Base-by-base conservation (phyloP, 495 filamentous ascomycete species). In the Talaromyces ruber region DNA sequence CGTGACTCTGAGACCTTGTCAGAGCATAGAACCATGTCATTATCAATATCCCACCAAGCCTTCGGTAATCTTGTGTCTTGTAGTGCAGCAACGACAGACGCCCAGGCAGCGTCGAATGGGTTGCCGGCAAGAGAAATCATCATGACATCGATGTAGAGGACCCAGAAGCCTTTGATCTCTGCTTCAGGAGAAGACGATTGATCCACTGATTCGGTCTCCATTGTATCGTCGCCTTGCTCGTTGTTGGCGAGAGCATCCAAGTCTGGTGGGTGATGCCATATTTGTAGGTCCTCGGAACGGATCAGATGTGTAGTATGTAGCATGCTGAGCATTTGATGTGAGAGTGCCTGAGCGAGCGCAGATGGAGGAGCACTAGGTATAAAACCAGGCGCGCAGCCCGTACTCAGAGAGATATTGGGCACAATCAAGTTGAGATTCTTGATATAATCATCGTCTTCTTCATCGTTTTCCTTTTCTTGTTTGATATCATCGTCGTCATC, bases 41-140 rank as follows among this genome's bases (percentile, higher is more conserved):
- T 76, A 68, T 98, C 94, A 7, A 81, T 76, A 75, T 98, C 92
- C 90, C 90, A 98, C 74, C 84, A 86, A 12, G 92, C 92, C 21
- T 74, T 76, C 0, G 94, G 94, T n/a, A 98, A 71, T 59, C 77
- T 81, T 2, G 90, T 93, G 72, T 93, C 83, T 25, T 79, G 78
- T 58, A 98, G 74, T n/a, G 94, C 94, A 22, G 91, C 87, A 37
- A 96, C 64, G 4, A 96, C 81, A 12, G 91, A 86, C 0, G 86
- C 82, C 93, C 93, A 98, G 0, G 90, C 90, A 2, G 88, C 88
- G 64, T 98, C 93, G 66, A 98, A 92, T 14, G 90, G 83, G 68
- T 93, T 95, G 0, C 93, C 93, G 58, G 95, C 93, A 14, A 96
- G 83, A 0, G 91, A 93, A 59, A 97, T 86, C 70, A 95, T 90